A percentile compares a stretch with the other conserved stretches of the same genome.
Conservation (phyloP, 495 filamentous ascomycete genomes). For the Bombardia bombarda region DNA sequence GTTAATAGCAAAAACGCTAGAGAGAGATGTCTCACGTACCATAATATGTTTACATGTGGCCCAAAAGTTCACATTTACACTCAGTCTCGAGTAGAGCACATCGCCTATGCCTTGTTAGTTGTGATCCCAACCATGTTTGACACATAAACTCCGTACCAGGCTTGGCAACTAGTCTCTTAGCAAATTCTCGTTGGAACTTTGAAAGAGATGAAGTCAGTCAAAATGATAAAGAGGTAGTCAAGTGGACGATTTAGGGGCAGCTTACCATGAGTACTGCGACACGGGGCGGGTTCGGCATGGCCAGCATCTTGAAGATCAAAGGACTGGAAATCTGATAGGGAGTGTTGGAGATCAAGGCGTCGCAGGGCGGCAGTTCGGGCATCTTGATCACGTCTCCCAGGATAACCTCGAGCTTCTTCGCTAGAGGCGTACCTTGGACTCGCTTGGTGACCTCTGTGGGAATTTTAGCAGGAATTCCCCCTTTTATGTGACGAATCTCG, state of each 20-base stretch:
- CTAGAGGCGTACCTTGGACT: slow-evolving; percentile 75
- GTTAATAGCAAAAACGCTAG: too few species aligned
- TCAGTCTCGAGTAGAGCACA: slow-evolving; percentile 76
- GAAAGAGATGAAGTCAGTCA: not conserved
- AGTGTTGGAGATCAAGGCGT: slow-evolving; percentile 90
- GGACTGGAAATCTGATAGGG: slow-evolving; percentile 92
- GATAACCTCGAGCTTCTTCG: slow-evolving; percentile 73
- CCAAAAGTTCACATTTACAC: slow-evolving; percentile 93
- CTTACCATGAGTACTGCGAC: slow-evolving; percentile 81
- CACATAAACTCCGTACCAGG: slow-evolving; percentile 20
- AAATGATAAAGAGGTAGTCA: not conserved
- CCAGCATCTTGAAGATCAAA: slow-evolving; percentile 84
- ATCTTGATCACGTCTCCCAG: slow-evolving; percentile 90
- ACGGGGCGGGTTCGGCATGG: slow-evolving; percentile 61
- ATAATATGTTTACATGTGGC: slow-evolving; percentile 78
- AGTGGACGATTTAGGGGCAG: not conserved
- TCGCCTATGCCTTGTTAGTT: slow-evolving; percentile 53
- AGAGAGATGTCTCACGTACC: slow-evolving; percentile 13
- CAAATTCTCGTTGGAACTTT: slow-evolving; percentile 28
- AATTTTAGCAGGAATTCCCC: not conserved
- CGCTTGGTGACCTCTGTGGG: slow-evolving; percentile 75
- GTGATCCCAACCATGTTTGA: too few species aligned
- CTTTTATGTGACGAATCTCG: not conserved
- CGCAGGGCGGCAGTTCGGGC: slow-evolving; percentile 71
- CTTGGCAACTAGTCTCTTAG: slow-evolving; percentile 22